Percentiles rank a stretch among this genome's conserved stretches.
Evolutionary conservation across 768 basidiomycete genomes (phyloP).

Genomic region (Hygrocybe coccinea): DNA sequence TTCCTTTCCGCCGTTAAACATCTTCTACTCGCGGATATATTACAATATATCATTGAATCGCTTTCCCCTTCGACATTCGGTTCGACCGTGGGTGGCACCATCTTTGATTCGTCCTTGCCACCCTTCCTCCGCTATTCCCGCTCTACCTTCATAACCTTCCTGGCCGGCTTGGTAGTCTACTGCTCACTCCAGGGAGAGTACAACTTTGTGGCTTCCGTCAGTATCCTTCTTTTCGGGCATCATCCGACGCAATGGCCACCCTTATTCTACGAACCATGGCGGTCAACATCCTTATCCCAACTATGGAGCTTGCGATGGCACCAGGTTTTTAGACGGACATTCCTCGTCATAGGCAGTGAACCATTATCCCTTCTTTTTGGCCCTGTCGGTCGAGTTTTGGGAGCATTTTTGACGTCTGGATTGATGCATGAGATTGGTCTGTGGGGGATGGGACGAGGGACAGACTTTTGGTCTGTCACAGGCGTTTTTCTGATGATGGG

Average conservation of each 20-base stretch:
- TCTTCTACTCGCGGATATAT: conserved; percentile 38
- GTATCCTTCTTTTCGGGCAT: conserved; percentile 44
- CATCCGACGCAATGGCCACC: conserved; percentile 57
- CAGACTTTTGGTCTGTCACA: conserved; percentile 37
- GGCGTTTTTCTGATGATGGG: conserved; percentile 58
- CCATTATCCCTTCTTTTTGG: conserved; percentile 43
- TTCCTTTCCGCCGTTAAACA: conserved; percentile 31
- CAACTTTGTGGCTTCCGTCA: conserved; percentile 39
- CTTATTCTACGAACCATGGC: conserved; percentile 53
- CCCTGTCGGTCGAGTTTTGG: conserved; percentile 45
- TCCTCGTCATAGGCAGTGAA: conserved; percentile 46
- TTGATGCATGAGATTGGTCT: conserved; percentile 56
- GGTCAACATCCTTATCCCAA: conserved; percentile 50
- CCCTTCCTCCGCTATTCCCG: conserved; percentile 36
- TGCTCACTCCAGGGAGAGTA: conserved; percentile 41
- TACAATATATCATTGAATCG: conserved; percentile 44
- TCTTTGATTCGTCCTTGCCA: conserved; percentile 38
- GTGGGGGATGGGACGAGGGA: conserved; percentile 55
- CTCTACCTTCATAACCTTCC: conserved; percentile 40
- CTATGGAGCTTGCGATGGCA: conserved; percentile 67
- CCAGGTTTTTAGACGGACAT: conserved; percentile 55
- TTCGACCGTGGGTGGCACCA: conserved; percentile 35
- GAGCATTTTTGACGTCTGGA: conserved; percentile 56
- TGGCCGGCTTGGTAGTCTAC: conserved; percentile 44
- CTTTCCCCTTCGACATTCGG: conserved; percentile 37